Evolutionary conservation across 2,329 filamentous ascomycete genomes (phyloP).

Genomic region (Aspergillus unguis): DNA sequence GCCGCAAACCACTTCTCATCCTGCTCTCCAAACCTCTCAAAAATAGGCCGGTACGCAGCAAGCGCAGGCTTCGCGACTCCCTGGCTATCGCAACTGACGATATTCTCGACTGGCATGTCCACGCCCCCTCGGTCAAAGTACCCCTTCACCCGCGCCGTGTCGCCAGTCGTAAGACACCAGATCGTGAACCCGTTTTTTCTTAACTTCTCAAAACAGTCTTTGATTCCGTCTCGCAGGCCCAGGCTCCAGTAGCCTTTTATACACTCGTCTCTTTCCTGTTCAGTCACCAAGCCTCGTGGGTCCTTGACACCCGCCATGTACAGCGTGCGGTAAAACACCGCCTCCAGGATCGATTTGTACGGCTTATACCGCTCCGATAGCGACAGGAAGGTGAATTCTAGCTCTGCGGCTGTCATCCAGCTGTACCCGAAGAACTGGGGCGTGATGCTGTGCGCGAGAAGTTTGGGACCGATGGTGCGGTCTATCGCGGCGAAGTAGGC

Average conservation of each 20-base stretch:
- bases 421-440: conserved; percentile 41
- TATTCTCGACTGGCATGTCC: conserved; percentile 50
- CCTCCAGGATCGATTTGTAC: conserved; percentile 40
- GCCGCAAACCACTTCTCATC: conserved; percentile 55
- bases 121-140: conserved; percentile 52
- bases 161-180: conserved; percentile 55
- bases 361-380: conserved; percentile 41
- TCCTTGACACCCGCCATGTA: conserved; percentile 40
- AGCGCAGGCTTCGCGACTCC: conserved; percentile 52
- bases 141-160: conserved; percentile 48
- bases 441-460: conserved; percentile 33
- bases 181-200: conserved; percentile 49
- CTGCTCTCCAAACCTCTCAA: conserved; percentile 40
- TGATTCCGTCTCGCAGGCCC: conserved; percentile 33
- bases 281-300: conserved; percentile 38
- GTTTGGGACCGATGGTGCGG: conserved; percentile 34
- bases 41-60: conserved; percentile 45
- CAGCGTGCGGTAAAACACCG: conserved; percentile 45
- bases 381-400: conserved; percentile 46
- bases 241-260: conserved; percentile 36
- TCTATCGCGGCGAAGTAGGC: conserved; percentile 41
- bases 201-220: conserved; percentile 41
- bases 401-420: conserved; percentile 46
- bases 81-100: conserved; percentile 51
- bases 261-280: conserved; percentile 39